Evolutionary conservation across 805 yeast species (phyloP).

Genomic region (Wickerhamomyces subpelliculosus): DNA sequence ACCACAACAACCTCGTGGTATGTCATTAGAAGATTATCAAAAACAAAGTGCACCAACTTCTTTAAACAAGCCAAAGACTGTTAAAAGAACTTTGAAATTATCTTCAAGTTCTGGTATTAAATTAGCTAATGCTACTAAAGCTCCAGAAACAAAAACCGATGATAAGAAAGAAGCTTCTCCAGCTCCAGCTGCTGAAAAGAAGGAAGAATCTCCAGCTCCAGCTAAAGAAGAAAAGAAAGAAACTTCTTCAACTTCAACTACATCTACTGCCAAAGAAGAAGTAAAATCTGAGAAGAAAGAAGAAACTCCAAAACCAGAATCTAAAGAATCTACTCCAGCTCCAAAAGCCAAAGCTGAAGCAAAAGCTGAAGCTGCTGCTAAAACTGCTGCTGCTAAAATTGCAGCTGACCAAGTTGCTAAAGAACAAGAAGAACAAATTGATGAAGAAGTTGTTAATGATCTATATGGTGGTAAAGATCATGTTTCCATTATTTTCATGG

Average conservation of each 20-base stretch:
- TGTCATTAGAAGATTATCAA: constrained; percentile 80
- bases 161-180: constrained; percentile 22
- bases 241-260: constrained; percentile 8
- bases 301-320: constrained; percentile 8
- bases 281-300: constrained; percentile 8
- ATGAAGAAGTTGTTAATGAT: constrained; percentile 82
- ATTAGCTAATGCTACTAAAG: constrained; percentile 45
- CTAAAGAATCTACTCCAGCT: constrained; percentile 3
- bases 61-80: constrained; percentile 41
- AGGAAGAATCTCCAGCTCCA: constrained; percentile 19
- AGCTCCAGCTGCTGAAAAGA: constrained; percentile 23
- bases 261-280: constrained; percentile 16
- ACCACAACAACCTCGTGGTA: constrained; percentile 32
- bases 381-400: constrained; percentile 4
- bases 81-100: constrained; percentile 60
- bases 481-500: constrained; percentile 95
- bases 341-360: constrained; percentile 2
- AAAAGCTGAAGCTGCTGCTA: constrained; percentile 6
- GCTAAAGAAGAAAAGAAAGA: constrained; percentile 6
- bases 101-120: constrained; percentile 61
- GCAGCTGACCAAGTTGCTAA: constrained; percentile 28
- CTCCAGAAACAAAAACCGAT: constrained; percentile 26
- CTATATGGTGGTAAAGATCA: constrained; percentile 98
- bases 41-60: constrained; percentile 39
- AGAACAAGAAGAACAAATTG: constrained; percentile 76